phyloP scores from a whole-genome alignment of 2,329 filamentous ascomycete species.

The Monilinia vaccinii-corymbosi region DNA sequence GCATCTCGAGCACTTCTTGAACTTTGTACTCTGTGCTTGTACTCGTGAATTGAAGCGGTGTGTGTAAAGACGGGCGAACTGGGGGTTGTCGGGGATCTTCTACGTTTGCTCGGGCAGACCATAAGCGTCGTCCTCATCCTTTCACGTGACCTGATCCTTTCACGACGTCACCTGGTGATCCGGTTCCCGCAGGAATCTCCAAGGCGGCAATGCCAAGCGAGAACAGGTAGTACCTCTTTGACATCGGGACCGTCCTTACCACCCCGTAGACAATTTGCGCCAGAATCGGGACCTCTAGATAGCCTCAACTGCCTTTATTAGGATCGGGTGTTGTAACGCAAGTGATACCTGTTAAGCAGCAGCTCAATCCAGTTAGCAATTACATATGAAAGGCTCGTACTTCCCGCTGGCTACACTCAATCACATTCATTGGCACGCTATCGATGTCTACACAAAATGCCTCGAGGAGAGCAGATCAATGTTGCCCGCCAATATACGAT shows the following conservation, averaged over 20 bases:
- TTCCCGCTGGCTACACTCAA: neutral
- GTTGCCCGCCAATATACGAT: conserved; percentile 6
- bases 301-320: conserved; percentile 2
- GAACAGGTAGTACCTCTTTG: neutral
- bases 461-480: neutral
- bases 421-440: neutral
- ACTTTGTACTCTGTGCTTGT: neutral
- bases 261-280: neutral
- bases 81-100: neutral
- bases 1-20: neutral
- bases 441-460: neutral
- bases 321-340: neutral
- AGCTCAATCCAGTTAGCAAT: neutral
- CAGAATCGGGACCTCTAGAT: conserved; percentile 6
- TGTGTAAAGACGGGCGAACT: neutral
- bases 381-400: neutral
- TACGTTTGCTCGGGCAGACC: neutral
- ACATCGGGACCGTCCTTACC: neutral
- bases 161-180: neutral
- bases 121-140: neutral
- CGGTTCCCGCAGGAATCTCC: neutral
- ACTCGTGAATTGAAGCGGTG: neutral
- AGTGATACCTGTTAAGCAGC: neutral
- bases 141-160: neutral
- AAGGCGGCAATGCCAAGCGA: neutral